These are phyloP conservation scores for Hebeloma cylindrosporum DNA, from an alignment of 768 basidiomycete species.

Conservation along the genomic window DNA sequence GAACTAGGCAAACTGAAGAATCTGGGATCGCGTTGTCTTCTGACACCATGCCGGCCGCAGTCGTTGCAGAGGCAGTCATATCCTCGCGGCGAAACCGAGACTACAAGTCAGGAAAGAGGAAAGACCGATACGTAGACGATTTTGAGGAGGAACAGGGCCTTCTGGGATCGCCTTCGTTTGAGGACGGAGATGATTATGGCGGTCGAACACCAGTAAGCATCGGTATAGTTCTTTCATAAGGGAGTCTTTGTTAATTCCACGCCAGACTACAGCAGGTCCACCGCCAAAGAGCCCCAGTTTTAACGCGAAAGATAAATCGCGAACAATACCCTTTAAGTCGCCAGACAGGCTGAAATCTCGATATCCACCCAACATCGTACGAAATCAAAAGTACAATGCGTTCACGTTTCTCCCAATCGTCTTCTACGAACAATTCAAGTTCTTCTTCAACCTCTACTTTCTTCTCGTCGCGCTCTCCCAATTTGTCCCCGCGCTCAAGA, in stretches of 20 bases:
- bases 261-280: conserved; percentile 24
- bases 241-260: conserved; percentile 12
- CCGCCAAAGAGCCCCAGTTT: conserved; percentile 27
- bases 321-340: conserved; percentile 77
- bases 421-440: conserved; percentile 99
- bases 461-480: conserved; percentile 95
- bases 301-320: conserved; percentile 63
- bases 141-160: conserved; percentile 49
- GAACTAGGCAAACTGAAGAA: conserved; percentile 35
- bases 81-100: conserved; percentile 28
- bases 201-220: conserved; percentile 7
- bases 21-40: conserved; percentile 19
- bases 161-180: conserved; percentile 13
- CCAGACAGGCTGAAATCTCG: conserved; percentile 69
- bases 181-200: conserved; percentile 16
- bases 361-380: conserved; percentile 87
- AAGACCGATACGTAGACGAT: conserved; percentile 61
- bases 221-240: too few relatives aligned
- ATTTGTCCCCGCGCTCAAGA: conserved; percentile 94
- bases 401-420: conserved; percentile 97
- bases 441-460: conserved; percentile 99
- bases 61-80: conserved; percentile 27
- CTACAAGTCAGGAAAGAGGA: conserved; percentile 41
- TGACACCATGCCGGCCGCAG: conserved; percentile 26
- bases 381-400: conserved; percentile 97